A percentile compares a stretch with the other conserved stretches of the same genome.
Evolutionary conservation across 345 rosid species (phyloP).

Genomic region (Euphorbia peplus): DNA sequence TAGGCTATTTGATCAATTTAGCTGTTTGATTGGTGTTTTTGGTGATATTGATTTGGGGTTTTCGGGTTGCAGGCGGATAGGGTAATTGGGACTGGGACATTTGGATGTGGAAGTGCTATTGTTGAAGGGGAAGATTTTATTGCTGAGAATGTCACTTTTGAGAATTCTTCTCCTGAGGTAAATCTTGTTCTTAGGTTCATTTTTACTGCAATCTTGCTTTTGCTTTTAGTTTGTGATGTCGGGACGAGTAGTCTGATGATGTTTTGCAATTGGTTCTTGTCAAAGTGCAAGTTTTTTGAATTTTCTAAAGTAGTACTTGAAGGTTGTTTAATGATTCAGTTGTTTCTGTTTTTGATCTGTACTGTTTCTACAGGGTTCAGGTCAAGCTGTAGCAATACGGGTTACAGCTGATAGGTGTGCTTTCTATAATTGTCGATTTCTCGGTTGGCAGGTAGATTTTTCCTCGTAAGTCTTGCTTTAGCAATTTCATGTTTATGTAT

Average conservation of each 20-base stretch:
- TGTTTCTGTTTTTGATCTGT: constrained; percentile 7
- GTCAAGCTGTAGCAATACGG: constrained; percentile 94
- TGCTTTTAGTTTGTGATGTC: background rate
- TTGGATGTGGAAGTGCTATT: constrained; percentile 83
- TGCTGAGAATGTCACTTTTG: constrained; percentile 94
- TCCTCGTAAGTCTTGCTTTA: background rate
- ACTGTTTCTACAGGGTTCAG: constrained; percentile 63
- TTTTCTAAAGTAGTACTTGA: background rate
- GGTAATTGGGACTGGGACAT: constrained; percentile 86
- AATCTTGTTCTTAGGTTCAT: background rate
- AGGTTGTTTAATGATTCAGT: background rate
- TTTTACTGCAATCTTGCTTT: background rate
- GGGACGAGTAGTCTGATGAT: no score
- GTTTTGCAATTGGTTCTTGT: background rate
- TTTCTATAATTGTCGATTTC: constrained; percentile 91
- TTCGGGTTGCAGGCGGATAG: constrained; percentile 44
- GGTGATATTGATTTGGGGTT: background rate
- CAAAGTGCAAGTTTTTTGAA: background rate
- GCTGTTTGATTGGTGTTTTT: no score
- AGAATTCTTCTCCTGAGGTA: constrained; percentile 90
- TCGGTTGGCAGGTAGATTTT: constrained; percentile 84
- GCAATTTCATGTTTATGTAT: background rate
- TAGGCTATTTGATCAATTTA: background rate
- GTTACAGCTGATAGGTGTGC: constrained; percentile 96
- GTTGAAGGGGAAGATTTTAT: constrained; percentile 96